Conservation (phyloP, 2,329 filamentous ascomycete genomes). For the Epichloe aotearoae region DNA sequence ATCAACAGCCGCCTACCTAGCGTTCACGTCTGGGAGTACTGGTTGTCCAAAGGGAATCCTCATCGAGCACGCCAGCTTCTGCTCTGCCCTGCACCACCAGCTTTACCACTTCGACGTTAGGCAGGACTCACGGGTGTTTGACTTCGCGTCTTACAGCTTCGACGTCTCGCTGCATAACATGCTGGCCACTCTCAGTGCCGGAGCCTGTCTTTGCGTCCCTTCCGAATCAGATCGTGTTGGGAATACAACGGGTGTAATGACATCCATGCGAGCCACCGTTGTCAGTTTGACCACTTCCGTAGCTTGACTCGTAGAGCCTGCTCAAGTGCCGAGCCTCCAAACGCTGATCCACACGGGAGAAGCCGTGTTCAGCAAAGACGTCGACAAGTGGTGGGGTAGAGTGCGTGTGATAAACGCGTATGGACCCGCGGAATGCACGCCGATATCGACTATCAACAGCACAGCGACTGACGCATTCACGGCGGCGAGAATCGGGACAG, state of each 20-base stretch:
- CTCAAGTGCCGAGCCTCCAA: too few species aligned
- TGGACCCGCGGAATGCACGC: not conserved
- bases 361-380: too few species aligned
- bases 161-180: conserved; percentile 2
- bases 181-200: not conserved
- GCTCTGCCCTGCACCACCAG: conserved; percentile 2
- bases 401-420: not conserved
- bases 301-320: too few species aligned
- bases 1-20: not conserved
- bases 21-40: conserved; percentile 11
- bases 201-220: conserved; percentile 4
- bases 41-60: conserved; percentile 10
- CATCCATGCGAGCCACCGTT: too few species aligned
- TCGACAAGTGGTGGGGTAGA: not conserved
- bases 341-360: too few species aligned
- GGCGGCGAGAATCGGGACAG: too few species aligned
- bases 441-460: not conserved
- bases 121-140: not conserved
- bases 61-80: conserved; percentile 4
- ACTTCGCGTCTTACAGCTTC: conserved; percentile 5
- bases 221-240: not conserved
- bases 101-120: not conserved
- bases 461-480: not conserved
- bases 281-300: too few species aligned
- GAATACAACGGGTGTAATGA: not conserved